phyloP scores from a whole-genome alignment of 2,329 filamentous ascomycete genomes.

The Teratosphaeria nubilosa region DNA sequence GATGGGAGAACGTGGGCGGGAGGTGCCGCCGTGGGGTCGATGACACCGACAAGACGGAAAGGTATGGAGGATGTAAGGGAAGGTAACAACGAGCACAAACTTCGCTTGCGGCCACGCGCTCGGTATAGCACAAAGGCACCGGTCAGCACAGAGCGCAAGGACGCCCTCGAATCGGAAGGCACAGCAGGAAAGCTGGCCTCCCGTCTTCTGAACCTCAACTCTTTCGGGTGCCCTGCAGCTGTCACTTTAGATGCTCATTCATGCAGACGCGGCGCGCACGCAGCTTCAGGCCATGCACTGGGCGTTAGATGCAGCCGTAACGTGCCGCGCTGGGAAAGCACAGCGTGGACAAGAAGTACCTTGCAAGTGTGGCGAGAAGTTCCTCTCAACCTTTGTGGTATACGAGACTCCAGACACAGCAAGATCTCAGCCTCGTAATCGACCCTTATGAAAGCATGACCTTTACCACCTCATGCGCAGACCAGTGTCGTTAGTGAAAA shows the following conservation, averaged over 20 bases:
- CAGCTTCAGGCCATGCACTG: neutral
- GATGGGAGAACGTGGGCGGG: neutral
- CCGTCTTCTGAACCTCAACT: neutral
- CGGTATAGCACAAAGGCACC: neutral
- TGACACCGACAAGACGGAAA: neutral
- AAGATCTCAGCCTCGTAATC: too few species aligned
- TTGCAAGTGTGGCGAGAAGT: too few species aligned
- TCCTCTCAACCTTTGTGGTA: too few species aligned
- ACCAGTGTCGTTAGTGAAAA: too few species aligned
- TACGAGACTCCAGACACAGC: too few species aligned
- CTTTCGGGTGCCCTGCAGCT: neutral
- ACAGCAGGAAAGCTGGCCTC: neutral
- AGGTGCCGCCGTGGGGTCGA: neutral
- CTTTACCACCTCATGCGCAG: too few species aligned
- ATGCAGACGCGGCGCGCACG: neutral
- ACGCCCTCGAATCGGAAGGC: neutral
- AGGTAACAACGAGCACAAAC: neutral
- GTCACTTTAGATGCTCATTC: neutral
- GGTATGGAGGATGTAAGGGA: neutral
- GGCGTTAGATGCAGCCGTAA: neutral
- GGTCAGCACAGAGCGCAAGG: neutral
- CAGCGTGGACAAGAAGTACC: too few species aligned
- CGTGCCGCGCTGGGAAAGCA: neutral
- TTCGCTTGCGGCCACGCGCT: neutral
- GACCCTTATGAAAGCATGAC: too few species aligned